Evolutionary conservation across 192 early-diverging fungal species (phyloP).

Genomic region (Rhizoclosmatium sp.): DNA sequence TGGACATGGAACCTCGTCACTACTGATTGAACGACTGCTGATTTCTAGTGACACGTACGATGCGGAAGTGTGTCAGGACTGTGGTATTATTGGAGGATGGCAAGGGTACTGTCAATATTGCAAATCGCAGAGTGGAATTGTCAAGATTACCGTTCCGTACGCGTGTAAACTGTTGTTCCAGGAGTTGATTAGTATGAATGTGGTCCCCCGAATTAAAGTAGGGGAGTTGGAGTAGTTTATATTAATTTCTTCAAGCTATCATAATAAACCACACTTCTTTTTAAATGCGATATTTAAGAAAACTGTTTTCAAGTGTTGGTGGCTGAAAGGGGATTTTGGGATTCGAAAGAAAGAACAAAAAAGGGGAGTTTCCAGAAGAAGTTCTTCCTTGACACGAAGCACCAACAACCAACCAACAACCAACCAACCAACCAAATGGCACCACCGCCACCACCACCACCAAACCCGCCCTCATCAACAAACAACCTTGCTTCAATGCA

Average conservation of each 20-base stretch:
- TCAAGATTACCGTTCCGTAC: constrained; percentile 95
- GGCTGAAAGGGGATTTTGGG: no score
- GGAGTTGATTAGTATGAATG: constrained; percentile 96
- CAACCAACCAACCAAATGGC: no score
- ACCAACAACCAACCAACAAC: no score
- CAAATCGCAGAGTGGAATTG: constrained; percentile 83
- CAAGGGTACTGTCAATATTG: constrained; percentile 84
- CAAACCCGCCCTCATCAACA: no score
- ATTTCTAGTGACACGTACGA: constrained; percentile 94
- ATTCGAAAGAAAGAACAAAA: no score
- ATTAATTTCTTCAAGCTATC: no score
- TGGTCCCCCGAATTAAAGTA: constrained; percentile 80
- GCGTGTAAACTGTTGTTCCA: constrained; percentile 98
- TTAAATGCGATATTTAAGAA: no score
- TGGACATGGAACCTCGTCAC: constrained; percentile 93
- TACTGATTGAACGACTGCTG: constrained; percentile 93
- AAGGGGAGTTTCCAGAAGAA: no score
- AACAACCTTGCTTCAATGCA: not conserved
- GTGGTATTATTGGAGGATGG: constrained; percentile 93
- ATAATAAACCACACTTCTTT: no score
- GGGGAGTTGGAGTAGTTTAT: constrained; percentile 56
- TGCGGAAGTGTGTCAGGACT: constrained; percentile 87
- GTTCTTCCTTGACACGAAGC: no score
- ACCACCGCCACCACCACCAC: no score
- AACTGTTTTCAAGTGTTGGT: no score